These are phyloP conservation scores for Penicillium griseofulvum DNA, from an alignment of 2,329 filamentous ascomycete species.

Conservation along the genomic window DNA sequence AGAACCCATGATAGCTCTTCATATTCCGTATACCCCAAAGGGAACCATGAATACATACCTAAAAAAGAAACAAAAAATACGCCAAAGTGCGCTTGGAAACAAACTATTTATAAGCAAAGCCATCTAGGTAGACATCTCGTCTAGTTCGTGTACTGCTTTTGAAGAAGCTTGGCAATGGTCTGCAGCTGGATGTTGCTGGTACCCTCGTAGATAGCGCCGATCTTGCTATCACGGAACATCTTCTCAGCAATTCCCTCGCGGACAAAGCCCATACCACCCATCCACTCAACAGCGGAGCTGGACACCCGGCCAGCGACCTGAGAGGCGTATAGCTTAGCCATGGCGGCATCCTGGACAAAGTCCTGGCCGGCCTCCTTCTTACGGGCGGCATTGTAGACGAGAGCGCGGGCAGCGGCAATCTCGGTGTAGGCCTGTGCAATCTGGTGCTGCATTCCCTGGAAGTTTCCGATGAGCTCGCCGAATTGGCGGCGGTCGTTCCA, in stretches of 20 bases:
- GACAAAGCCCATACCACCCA: conserved; percentile 99
- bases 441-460: conserved; percentile 99
- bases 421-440: conserved; percentile 94
- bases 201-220: conserved; percentile 95
- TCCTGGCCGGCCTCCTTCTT: conserved; percentile 98
- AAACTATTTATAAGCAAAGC: conserved; percentile 8
- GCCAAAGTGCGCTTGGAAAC: background rate
- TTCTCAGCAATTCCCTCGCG: conserved; percentile 96
- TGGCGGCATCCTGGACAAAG: conserved; percentile 92
- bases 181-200: conserved; percentile 66
- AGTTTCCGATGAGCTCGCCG: conserved; percentile 86
- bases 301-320: conserved; percentile 88
- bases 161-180: conserved; percentile 68
- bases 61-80: background rate
- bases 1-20: background rate
- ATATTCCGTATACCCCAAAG: background rate
- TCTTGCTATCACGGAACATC: conserved; percentile 97
- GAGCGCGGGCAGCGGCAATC: conserved; percentile 82
- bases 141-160: conserved; percentile 65
- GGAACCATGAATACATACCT: background rate
- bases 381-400: conserved; percentile 93
- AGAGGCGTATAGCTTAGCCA: conserved; percentile 94
- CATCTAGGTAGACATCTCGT: background rate
- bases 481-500: conserved; percentile 99
- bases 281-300: conserved; percentile 91